Evolutionary conservation across 1,284 basidiomycete genomes (phyloP), one percentile per base, ranked within the genome.

Genomic region (Polyporus tsugae): DNA sequence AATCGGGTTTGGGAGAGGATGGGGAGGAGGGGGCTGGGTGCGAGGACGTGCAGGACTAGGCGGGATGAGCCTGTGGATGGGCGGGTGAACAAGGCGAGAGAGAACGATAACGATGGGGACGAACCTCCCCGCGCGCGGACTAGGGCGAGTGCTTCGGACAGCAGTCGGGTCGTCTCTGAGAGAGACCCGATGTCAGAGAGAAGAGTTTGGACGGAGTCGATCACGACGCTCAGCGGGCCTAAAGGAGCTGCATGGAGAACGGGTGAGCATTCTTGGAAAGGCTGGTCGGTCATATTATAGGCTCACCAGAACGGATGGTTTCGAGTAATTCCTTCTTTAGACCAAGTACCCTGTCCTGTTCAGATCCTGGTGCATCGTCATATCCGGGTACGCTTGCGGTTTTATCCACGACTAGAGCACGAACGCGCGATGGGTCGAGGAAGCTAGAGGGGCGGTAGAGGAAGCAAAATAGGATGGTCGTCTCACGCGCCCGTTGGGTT

Each of bases 201-300:
- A 17, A 94, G 78, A 7, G 87, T 88, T 72, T 93, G 91, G 29
- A 88, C 78, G 17, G 91, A 92, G 77, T 94, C 92, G 59, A 94
- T 82, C 64, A 91, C 77, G 33, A 92, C 84, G 69, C 83, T 85
- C 29, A 90, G 70, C 22, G 87, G 81, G 38, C 83, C 82, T 49
- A 80, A 41, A 29, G 82, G 78, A 55, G 79, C 84, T 85, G 70
- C 52, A 60, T 10, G 19, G 55, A 2, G 11, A 35, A 38, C 61
- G 15, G n/a, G 57, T 6, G 44, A 17, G 33, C 29, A 29, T 25
- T 2, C 25, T 55, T 39, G 1, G 10, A 33, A 13, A 7, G 13
- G 9, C 11, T 19, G 33, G 49, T 33, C 4, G 25, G 38, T 2
- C 29, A n/a, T 13, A 39, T 2, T 35, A 29, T 29, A 2, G 57